Conservation (phyloP, 495 filamentous ascomycete species). For the Penicillium silybi region DNA sequence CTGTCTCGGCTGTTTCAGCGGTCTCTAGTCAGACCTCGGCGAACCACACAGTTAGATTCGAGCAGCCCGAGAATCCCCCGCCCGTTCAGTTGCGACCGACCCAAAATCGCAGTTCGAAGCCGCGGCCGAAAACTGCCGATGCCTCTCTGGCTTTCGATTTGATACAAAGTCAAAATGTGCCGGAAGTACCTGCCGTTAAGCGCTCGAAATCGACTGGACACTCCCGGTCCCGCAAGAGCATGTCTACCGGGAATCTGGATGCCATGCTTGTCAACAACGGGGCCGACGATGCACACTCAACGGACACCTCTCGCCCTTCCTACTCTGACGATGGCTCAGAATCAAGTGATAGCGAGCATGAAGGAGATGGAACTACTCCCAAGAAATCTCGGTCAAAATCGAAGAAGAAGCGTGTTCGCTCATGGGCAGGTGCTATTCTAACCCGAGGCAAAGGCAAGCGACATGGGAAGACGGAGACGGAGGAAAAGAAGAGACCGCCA, state of each 20-base stretch:
- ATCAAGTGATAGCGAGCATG: conserved; percentile 22
- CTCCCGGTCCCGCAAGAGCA: conserved; percentile 34
- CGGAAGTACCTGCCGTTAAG: conserved; percentile 22
- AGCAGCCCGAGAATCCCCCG: conserved; percentile 46
- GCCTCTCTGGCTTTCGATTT: conserved; percentile 41
- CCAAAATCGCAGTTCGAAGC: conserved; percentile 38
- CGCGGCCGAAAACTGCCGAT: conserved; percentile 51
- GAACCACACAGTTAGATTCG: conserved; percentile 50
- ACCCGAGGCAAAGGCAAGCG: conserved; percentile 58
- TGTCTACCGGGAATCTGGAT: conserved; percentile 29
- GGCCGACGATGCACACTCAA: conserved; percentile 24
- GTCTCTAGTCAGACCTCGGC: conserved; percentile 72
- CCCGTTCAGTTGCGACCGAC: conserved; percentile 62
- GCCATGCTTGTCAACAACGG: conserved; percentile 16
- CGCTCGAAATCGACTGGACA: conserved; percentile 38
- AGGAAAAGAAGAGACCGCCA: conserved; percentile 17
- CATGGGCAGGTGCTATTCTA: conserved; percentile 75
- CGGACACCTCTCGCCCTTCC: conserved; percentile 26
- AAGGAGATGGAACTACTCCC: conserved; percentile 14
- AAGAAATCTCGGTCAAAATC: conserved; percentile 33
- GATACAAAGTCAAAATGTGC: conserved; percentile 8
- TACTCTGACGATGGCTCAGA: conserved; percentile 35
- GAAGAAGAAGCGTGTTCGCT: conserved; percentile 75
- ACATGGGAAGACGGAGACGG: conserved; percentile 32
- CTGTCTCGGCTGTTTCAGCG: conserved; percentile 66